A percentile compares a stretch with the other conserved stretches of the same genome.
These are phyloP conservation scores for Echium plantagineum DNA, from an alignment of 257 asterid genomes.

Conservation along the genomic window DNA sequence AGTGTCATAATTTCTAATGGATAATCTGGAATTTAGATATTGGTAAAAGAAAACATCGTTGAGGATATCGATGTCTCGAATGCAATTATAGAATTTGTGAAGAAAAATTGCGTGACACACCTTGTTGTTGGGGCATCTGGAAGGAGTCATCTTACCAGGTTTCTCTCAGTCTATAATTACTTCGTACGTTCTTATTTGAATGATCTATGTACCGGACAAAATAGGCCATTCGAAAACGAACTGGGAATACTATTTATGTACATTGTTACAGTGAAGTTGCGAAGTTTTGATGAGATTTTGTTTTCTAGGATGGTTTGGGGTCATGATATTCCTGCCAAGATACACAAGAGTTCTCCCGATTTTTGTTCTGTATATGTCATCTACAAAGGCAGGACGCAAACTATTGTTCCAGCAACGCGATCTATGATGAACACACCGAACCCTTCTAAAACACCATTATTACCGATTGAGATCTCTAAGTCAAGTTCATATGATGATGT, in stretches of 20 bases:
- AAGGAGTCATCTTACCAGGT: constrained; percentile 33
- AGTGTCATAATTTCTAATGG: not conserved
- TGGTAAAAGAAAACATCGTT: constrained; percentile 35
- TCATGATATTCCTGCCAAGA: constrained; percentile 45
- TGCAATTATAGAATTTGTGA: constrained; percentile 46
- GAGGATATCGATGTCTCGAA: constrained; percentile 44
- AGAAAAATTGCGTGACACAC: constrained; percentile 26
- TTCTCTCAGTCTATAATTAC: not conserved
- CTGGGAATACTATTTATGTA: too few relatives aligned
- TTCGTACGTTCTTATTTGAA: too few relatives aligned
- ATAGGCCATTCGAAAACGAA: too few relatives aligned
- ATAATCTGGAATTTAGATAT: constrained; percentile 25
- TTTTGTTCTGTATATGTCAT: constrained; percentile 68
- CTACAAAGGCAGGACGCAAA: constrained; percentile 40
- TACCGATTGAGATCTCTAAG: too few relatives aligned
- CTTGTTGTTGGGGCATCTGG: constrained; percentile 62
- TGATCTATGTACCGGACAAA: not conserved
- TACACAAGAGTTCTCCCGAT: constrained; percentile 60
- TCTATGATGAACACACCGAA: constrained; percentile 9
- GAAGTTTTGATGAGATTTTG: not conserved
- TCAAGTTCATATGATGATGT: too few relatives aligned
- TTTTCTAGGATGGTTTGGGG: constrained; percentile 41
- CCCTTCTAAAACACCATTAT: constrained; percentile 11
- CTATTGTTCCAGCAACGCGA: constrained; percentile 44
- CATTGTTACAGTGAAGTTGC: too few relatives aligned